Evolutionary conservation across 1,284 basidiomycete genomes (phyloP).

Genomic region (Trametes polyzona): DNA sequence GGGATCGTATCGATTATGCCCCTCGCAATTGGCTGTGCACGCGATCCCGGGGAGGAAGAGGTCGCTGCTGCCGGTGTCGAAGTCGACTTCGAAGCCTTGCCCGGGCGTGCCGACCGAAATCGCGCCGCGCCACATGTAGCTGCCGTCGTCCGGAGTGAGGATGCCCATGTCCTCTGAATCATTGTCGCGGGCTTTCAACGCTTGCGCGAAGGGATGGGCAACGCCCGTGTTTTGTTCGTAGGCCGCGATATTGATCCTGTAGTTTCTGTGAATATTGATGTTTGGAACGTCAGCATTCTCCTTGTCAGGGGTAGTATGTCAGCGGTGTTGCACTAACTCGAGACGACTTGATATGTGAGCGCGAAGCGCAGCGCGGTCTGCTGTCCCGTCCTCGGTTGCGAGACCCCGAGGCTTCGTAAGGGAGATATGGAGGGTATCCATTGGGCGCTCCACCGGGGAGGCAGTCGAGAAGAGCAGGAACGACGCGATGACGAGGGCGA

Average conservation of each 20-base stretch:
- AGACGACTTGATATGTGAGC: slow-evolving; percentile 8
- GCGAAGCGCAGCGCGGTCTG: slow-evolving; percentile 15
- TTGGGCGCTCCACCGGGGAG: slow-evolving; percentile 17
- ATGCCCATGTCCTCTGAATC: slow-evolving; percentile 13
- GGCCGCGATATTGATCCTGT: slow-evolving; percentile 20
- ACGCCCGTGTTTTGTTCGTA: slow-evolving; percentile 29
- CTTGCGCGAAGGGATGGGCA: slow-evolving; percentile 22
- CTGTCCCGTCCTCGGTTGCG: slow-evolving; percentile 1
- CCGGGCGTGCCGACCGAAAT: slow-evolving; percentile 38
- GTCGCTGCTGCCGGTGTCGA: slow-evolving; percentile 35
- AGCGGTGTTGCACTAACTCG: slow-evolving; percentile 12
- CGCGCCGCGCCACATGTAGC: slow-evolving; percentile 32
- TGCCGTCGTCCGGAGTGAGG: slow-evolving; percentile 23
- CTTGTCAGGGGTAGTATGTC: neutral
- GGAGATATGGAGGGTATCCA: slow-evolving; percentile 12
- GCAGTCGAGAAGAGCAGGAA: slow-evolving; percentile 20
- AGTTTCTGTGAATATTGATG: slow-evolving; percentile 25
- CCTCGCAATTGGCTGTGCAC: slow-evolving; percentile 36
- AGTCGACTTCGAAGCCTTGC: slow-evolving; percentile 14
- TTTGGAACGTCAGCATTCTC: too few species aligned
- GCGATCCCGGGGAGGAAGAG: slow-evolving; percentile 34
- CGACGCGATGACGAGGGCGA: slow-evolving; percentile 18
- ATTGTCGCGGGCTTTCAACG: slow-evolving; percentile 18
- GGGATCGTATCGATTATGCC: slow-evolving; percentile 41
- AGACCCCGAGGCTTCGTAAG: slow-evolving; percentile 11